phyloP scores from a whole-genome alignment of 2,329 filamentous ascomycete genomes.

The Penicillium sp. region DNA sequence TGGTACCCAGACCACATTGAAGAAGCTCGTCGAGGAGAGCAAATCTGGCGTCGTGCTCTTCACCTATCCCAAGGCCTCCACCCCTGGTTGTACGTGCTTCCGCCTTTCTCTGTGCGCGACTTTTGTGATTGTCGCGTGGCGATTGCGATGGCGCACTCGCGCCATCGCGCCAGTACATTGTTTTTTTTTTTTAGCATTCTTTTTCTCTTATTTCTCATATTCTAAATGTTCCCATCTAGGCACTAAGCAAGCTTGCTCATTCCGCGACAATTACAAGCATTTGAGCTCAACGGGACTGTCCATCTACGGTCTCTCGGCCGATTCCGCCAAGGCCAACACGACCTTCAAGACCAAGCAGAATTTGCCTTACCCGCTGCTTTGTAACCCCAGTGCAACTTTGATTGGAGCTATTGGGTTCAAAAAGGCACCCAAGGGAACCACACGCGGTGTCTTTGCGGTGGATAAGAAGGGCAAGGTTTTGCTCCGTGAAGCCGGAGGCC shows the following conservation, averaged over 20 bases:
- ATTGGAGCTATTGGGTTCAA: conserved; percentile 85
- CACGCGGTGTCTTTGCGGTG: conserved; percentile 81
- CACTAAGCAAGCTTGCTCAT: conserved; percentile 87
- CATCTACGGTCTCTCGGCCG: conserved; percentile 84
- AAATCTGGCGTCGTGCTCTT: conserved; percentile 83
- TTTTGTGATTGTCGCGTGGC: too few species aligned
- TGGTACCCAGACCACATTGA: conserved; percentile 70
- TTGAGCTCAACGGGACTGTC: conserved; percentile 72
- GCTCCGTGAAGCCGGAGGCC: conserved; percentile 66
- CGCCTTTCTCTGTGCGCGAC: not conserved
- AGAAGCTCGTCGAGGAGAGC: conserved; percentile 75
- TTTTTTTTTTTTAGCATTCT: too few species aligned
- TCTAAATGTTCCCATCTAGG: conserved; percentile 46
- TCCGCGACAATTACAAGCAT: conserved; percentile 75
- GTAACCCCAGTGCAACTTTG: conserved; percentile 67
- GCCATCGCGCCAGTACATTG: not conserved
- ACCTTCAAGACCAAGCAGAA: conserved; percentile 89
- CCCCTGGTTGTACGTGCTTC: conserved; percentile 72
- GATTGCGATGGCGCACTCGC: too few species aligned
- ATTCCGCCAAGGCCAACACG: conserved; percentile 85
- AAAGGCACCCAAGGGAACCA: conserved; percentile 73
- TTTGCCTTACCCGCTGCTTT: conserved; percentile 80
- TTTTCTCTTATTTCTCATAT: too few species aligned
- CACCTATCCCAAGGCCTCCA: conserved; percentile 92
- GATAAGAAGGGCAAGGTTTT: conserved; percentile 77